A percentile compares a stretch with the other conserved stretches of the same genome.
Conservation (phyloP, 768 basidiomycete genomes). For the Fistulinella prunicolor region DNA sequence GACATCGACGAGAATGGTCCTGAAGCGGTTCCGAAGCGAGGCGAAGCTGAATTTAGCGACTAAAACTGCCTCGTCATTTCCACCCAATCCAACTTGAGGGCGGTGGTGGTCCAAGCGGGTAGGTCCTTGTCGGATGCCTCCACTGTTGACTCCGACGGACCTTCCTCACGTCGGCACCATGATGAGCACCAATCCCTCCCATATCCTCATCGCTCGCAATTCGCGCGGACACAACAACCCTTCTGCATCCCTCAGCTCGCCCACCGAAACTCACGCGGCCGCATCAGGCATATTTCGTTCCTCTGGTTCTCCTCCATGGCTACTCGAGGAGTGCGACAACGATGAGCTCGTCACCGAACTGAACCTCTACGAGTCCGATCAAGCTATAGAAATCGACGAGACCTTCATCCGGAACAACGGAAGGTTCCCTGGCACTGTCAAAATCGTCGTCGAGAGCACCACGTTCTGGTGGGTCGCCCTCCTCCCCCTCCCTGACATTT, state of each 20-base stretch:
- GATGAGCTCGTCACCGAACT: conserved; percentile 70
- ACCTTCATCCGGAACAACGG: conserved; percentile 64
- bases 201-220: conserved; percentile 85
- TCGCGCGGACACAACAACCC: conserved; percentile 74
- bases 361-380: conserved; percentile 62
- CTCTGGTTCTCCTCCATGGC: conserved; percentile 75
- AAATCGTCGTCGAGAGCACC: conserved; percentile 84
- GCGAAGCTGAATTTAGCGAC: not conserved
- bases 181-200: conserved; percentile 60
- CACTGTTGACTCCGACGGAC: not conserved
- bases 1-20: not conserved
- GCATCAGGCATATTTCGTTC: conserved; percentile 82
- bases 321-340: conserved; percentile 70
- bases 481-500: not conserved
- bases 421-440: conserved; percentile 80
- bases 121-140: too few relatives aligned
- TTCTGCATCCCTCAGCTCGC: conserved; percentile 77
- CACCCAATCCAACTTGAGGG: too few relatives aligned
- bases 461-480: conserved; percentile 76
- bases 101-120: too few relatives aligned
- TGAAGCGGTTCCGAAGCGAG: not conserved
- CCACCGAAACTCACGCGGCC: conserved; percentile 85
- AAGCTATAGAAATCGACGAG: conserved; percentile 75
- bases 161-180: not conserved
- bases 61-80: too few relatives aligned